phyloP scores from a whole-genome alignment of 305 asterid genomes.

The Withania somnifera region DNA sequence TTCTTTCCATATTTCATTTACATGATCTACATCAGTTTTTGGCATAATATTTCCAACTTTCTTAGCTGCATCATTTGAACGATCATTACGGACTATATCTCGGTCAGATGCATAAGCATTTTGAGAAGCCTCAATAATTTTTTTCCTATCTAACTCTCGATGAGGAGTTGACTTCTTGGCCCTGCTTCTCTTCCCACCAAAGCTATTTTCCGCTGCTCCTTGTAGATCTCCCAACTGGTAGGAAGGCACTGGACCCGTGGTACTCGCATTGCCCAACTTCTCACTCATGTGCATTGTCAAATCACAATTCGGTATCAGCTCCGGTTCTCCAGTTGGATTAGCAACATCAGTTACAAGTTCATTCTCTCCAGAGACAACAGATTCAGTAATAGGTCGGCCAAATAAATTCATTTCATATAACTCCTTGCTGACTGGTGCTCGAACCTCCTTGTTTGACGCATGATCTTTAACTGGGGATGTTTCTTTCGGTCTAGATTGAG shows the following conservation, averaged over 20 bases:
- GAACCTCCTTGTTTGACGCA: neutral
- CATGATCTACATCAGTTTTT: neutral
- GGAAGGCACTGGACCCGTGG: neutral
- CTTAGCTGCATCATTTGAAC: neutral
- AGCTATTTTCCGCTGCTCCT: neutral
- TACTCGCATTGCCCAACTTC: neutral
- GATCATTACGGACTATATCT: neutral
- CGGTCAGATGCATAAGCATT: neutral
- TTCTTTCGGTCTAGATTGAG: slow-evolving; percentile 1
- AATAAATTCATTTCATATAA: neutral
- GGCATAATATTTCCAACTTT: slow-evolving; percentile 5
- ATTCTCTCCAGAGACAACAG: neutral
- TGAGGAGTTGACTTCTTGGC: neutral
- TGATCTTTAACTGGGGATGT: slow-evolving; percentile 1
- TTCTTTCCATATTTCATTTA: neutral
- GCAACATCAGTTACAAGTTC: slow-evolving; percentile 1
- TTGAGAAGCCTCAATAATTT: slow-evolving; percentile 1
- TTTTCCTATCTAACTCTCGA: neutral
- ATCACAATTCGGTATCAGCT: slow-evolving; percentile 9
- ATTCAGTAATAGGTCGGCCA: neutral
- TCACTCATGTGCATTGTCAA: neutral
- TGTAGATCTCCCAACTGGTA: neutral
- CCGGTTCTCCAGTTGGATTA: slow-evolving; percentile 4
- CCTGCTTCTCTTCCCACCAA: neutral
- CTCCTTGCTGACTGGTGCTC: neutral